These are phyloP conservation scores for Taiwanofungus camphoratus DNA, from an alignment of 1,284 basidiomycete species.

Conservation along the genomic window DNA sequence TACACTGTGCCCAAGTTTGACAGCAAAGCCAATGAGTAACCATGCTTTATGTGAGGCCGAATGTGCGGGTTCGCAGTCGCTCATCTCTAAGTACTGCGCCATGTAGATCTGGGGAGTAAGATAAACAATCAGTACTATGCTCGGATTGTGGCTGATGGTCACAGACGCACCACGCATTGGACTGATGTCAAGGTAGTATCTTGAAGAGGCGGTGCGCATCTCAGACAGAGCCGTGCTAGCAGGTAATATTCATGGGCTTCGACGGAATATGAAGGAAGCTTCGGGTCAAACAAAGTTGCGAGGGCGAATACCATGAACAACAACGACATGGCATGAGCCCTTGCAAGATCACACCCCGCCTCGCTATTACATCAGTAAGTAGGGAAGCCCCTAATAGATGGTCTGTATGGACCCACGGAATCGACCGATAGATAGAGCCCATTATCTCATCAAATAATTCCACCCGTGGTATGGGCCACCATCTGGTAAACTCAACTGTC, in stretches of 20 bases:
- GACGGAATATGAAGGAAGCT: constrained; percentile 35
- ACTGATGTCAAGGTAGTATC: constrained; percentile 49
- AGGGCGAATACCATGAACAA: constrained; percentile 45
- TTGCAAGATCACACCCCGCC: constrained; percentile 9
- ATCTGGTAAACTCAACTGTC: constrained; percentile 13
- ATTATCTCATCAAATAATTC: constrained; percentile 47
- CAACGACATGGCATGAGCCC: constrained; percentile 43
- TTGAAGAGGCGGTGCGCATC: constrained; percentile 37
- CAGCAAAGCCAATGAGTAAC: constrained; percentile 50
- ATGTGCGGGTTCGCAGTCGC: constrained; percentile 39
- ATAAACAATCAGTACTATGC: not conserved
- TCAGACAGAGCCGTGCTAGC: constrained; percentile 45
- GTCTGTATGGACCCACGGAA: constrained; percentile 26
- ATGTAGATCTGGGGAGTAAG: constrained; percentile 43
- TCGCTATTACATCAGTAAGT: constrained; percentile 2
- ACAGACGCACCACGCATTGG: constrained; percentile 41
- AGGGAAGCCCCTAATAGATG: not conserved
- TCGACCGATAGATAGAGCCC: constrained; percentile 38
- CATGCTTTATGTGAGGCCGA: constrained; percentile 44
- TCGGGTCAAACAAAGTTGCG: constrained; percentile 41
- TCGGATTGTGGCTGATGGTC: not conserved
- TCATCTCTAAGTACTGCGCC: constrained; percentile 52
- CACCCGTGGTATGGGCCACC: constrained; percentile 24
- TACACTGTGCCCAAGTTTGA: constrained; percentile 53
- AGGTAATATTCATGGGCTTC: constrained; percentile 56